Conservation (phyloP, 1,284 basidiomycete genomes). For the Leccinum holopus region DNA sequence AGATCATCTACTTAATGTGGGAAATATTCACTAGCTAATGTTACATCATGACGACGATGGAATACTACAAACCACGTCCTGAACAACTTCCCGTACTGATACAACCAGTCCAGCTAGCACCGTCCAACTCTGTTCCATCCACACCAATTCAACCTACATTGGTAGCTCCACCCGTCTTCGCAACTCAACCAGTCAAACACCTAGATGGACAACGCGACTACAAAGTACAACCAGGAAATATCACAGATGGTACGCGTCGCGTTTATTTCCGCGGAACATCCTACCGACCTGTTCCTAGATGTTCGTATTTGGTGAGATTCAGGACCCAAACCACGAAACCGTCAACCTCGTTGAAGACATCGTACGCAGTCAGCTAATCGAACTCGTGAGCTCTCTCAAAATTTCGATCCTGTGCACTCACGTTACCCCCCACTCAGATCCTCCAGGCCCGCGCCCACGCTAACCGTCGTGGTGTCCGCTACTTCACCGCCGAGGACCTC, state of each 20-base stretch:
- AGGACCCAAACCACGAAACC: slow-evolving; percentile 85
- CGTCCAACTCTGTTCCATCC: slow-evolving; percentile 22
- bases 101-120: slow-evolving; percentile 18
- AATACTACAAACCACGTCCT: slow-evolving; percentile 32
- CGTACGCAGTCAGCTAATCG: slow-evolving; percentile 89
- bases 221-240: slow-evolving; percentile 76
- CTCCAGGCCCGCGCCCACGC: slow-evolving; percentile 87
- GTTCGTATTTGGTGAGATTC: slow-evolving; percentile 96
- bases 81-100: slow-evolving; percentile 22
- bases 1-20: background rate
- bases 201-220: slow-evolving; percentile 47
- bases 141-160: slow-evolving; percentile 21
- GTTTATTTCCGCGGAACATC: background rate
- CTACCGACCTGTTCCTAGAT: slow-evolving; percentile 52
- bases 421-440: slow-evolving; percentile 52
- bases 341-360: slow-evolving; percentile 95
- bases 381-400: slow-evolving; percentile 58
- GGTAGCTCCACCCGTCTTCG: slow-evolving; percentile 4
- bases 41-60: slow-evolving; percentile 16
- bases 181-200: slow-evolving; percentile 19
- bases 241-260: slow-evolving; percentile 58
- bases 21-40: background rate
- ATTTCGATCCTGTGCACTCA: background rate
- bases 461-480: slow-evolving; percentile 78
- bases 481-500: slow-evolving; percentile 89